Base-by-base conservation (phyloP, 1,284 basidiomycete genomes). In the Sphaerobolus stellatus region DNA sequence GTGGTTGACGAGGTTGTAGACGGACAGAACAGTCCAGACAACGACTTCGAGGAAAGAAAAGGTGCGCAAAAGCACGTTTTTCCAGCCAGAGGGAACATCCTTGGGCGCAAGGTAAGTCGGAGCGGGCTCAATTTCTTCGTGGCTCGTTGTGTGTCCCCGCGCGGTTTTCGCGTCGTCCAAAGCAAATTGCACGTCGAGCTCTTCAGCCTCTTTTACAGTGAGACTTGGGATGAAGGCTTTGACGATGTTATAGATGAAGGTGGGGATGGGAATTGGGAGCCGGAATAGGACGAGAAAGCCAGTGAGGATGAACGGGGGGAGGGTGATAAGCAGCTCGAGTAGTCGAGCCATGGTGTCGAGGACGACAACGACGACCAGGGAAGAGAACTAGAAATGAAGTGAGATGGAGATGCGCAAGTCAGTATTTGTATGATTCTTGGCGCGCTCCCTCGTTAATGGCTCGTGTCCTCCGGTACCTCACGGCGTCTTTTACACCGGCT, bases 181-280 rank as follows among this genome's bases (percentile, higher is more conserved):
- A 18, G 45, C 46, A 18, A 54, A 54, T 18, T 54, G 53, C 18
- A 34, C 24, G 18, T 54, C 47, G 5, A 54, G 40, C 36, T 54
- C 33, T 25, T 43, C 47, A 5, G 53, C 46, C 28, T 54, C 53
- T 3, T 25, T 13, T 20, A 49, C 5, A 11, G 46, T 54, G 6
- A 54, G 46, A 14, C 24, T 54, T 16, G 53, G 53, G 25, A 54
- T 41, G 29, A 54, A 54, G 3, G 53, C 46, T 9, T 45, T 25
- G 8, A 14, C n/a, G 18, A 54, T 29, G 22, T 43, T 29, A 16
- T 22, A 30, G 2, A 54, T 29, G 18, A 54, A 27, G 9, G 22
- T n/a, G 4, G 53, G 47, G 20, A 36, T 18, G 4, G 53, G 53
- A 30, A 54, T 33, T 14, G 46, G 53, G 16, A 54, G 34, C 20